Base-by-base conservation (phyloP, 495 filamentous ascomycete species). In the Hypoxylon perforatum region DNA sequence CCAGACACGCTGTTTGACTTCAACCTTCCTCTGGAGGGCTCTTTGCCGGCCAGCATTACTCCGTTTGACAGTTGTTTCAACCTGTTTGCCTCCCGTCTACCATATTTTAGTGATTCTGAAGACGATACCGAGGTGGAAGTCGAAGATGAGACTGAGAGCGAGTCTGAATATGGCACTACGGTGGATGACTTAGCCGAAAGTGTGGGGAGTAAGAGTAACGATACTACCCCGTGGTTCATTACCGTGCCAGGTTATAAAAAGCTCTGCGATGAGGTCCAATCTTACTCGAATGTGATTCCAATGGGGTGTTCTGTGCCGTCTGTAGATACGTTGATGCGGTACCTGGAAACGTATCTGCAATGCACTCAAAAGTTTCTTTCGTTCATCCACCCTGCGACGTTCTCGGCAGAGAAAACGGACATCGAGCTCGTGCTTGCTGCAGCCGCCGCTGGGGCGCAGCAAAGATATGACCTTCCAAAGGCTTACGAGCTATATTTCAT, bases 331-430 rank as follows among this genome's bases (percentile, higher is more conserved):
- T 57, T 84, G 36, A 80, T 80, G 49, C 76, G 81, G 18, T 83
- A 82, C 50, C 79, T 82, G 57, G 80, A 81, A 21, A 80, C 77
- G 18, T 84, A 84, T 60, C 78, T 84, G 22, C 83, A 81, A 33
- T 81, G 81, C 1, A 51, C 82, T 45, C 82, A 83, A 30, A 78
- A 81, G 41, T 81, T 82, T 73, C 75, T 83, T 44, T 81, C 81
- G 11, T 84, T 84, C 60, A 76, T 83, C 28, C 82, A 83, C 58
- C 76, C 81, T 2, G 77, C 82, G 23, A 83, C 82, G 12, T 71
- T 84, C 15, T 82, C 79, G 8, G 75, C 81, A 42, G 77, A 80
- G 22, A 77, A 77, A 55, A 76, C 72, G 49, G 80, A 80, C 6
- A 77, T 78, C 5, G 82, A 84, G 61, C 75, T 83, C 8, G 79